Evolutionary conservation across 1,139 yeast species (phyloP).

Genomic region (Geotrichum klebahnii): DNA sequence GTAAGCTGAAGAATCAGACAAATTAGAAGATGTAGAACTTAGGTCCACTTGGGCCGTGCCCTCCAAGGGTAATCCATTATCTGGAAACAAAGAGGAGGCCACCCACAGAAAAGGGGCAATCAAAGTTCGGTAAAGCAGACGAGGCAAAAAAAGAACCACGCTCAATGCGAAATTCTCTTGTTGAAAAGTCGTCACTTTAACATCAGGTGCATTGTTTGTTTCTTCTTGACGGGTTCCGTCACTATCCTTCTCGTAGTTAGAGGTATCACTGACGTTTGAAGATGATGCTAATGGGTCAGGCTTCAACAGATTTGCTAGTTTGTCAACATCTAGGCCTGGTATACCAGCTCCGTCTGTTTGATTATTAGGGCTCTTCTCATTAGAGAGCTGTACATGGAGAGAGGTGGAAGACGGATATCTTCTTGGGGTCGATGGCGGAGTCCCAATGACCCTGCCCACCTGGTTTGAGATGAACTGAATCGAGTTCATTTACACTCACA

Average conservation of each 20-base stretch:
- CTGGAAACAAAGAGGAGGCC: not conserved
- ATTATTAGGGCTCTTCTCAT: too few relatives aligned
- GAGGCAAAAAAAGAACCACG: not conserved
- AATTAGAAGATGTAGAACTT: not conserved
- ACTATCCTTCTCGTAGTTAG: not conserved
- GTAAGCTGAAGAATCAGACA: too few relatives aligned
- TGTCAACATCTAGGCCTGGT: too few relatives aligned
- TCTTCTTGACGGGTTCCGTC: not conserved
- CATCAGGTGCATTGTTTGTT: not conserved
- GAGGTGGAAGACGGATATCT: constrained; percentile 11
- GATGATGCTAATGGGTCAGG: too few relatives aligned
- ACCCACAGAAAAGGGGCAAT: constrained; percentile 2
- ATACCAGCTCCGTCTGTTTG: too few relatives aligned
- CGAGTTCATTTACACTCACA: constrained; percentile 31
- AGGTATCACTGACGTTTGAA: not conserved
- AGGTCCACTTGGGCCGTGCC: not conserved
- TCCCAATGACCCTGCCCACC: constrained; percentile 35
- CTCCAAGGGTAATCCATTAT: not conserved
- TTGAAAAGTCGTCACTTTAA: not conserved
- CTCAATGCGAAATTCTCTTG: not conserved
- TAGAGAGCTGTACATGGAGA: not conserved
- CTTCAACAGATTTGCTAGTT: too few relatives aligned
- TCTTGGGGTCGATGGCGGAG: constrained; percentile 21
- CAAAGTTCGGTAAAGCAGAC: not conserved
- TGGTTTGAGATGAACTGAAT: constrained; percentile 35